Evolutionary conservation across 352 stramenopile species (phyloP).

Genomic region (Phytophthora lateralis): DNA sequence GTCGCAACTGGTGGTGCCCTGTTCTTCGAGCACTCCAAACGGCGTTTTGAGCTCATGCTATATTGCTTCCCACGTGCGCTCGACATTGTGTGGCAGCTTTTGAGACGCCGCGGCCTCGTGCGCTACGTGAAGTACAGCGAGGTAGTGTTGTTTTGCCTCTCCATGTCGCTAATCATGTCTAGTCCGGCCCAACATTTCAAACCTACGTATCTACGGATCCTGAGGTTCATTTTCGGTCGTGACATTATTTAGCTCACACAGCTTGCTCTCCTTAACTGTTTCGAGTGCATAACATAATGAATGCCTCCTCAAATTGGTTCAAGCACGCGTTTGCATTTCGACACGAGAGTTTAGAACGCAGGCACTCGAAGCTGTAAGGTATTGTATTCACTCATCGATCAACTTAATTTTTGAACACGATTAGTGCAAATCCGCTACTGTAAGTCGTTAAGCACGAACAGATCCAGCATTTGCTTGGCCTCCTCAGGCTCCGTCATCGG

Average conservation of each 20-base stretch:
- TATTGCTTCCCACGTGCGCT: constrained; percentile 80
- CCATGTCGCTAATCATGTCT: constrained; percentile 87
- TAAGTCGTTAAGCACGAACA: constrained; percentile 62
- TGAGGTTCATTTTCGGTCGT: constrained; percentile 85
- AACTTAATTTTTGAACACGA: constrained; percentile 20
- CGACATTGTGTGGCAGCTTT: constrained; percentile 82
- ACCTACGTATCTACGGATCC: constrained; percentile 79
- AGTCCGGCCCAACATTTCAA: constrained; percentile 84
- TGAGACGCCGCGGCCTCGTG: constrained; percentile 70
- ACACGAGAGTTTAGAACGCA: no score
- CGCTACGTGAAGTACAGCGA: constrained; percentile 79
- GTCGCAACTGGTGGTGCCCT: constrained; percentile 60
- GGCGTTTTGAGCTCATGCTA: constrained; percentile 85
- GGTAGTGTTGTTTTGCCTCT: constrained; percentile 83
- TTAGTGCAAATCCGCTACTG: constrained; percentile 12
- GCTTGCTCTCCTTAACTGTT: neutral
- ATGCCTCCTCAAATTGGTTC: neutral
- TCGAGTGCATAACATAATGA: neutral
- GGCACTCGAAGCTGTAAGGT: neutral
- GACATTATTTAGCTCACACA: constrained; percentile 61
- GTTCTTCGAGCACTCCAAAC: constrained; percentile 84
- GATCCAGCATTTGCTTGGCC: constrained; percentile 73
- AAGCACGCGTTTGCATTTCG: neutral
- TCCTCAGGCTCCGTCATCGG: constrained; percentile 79
- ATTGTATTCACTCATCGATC: constrained; percentile 10